phyloP scores from a whole-genome alignment of 208 protist species.

The Angomonas desouzai region DNA sequence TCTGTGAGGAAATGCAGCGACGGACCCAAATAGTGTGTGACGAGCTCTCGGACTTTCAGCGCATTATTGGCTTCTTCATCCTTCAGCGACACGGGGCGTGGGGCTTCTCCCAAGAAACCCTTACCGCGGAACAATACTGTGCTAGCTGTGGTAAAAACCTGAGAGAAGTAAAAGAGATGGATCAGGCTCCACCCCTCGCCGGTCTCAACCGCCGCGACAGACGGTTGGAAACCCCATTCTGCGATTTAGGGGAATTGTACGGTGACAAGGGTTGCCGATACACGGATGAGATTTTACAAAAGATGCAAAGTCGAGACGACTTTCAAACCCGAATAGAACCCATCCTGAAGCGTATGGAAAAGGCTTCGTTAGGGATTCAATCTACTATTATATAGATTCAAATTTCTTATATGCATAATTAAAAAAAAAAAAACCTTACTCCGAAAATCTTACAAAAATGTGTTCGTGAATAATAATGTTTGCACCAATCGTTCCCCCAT shows the following conservation, averaged over 20 bases:
- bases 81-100: slow-evolving; percentile 40
- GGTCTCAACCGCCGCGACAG: background rate
- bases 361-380: slow-evolving; percentile 44
- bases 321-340: slow-evolving; percentile 43
- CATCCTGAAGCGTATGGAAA: slow-evolving; percentile 32
- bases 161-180: background rate
- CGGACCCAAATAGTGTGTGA: slow-evolving; percentile 61
- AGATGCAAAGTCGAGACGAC: slow-evolving; percentile 25
- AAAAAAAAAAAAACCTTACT: too few species aligned
- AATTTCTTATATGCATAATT: too few species aligned
- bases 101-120: slow-evolving; percentile 32
- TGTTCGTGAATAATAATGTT: too few species aligned
- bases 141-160: slow-evolving; percentile 9
- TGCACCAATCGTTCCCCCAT: too few species aligned
- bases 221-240: slow-evolving; percentile 20
- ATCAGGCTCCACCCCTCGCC: background rate
- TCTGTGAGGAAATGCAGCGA: slow-evolving; percentile 51
- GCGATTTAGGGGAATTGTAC: slow-evolving; percentile 18
- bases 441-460: too few species aligned
- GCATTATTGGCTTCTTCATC: slow-evolving; percentile 51
- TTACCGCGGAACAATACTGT: slow-evolving; percentile 4
- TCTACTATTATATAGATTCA: slow-evolving; percentile 17
- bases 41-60: slow-evolving; percentile 64
- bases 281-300: slow-evolving; percentile 15
- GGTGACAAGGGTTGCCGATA: slow-evolving; percentile 19